phyloP scores from a whole-genome alignment of 805 yeast species.

The Schizosaccharomyces japonicus region DNA sequence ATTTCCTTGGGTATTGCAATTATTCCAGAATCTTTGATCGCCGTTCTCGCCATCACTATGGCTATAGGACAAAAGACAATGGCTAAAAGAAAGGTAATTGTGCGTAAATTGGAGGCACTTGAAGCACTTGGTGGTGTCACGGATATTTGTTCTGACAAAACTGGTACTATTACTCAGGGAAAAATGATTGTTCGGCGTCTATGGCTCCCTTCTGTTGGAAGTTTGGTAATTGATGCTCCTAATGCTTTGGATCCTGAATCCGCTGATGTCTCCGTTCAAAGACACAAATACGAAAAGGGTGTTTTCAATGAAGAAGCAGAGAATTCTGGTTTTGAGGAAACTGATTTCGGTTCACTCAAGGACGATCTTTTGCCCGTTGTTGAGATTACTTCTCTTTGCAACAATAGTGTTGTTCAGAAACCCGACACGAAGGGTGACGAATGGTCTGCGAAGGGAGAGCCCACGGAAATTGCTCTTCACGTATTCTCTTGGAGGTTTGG shows the following conservation, averaged over 20 bases:
- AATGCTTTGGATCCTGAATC: conserved; percentile 41
- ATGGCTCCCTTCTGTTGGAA: conserved; percentile 44
- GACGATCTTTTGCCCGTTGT: conserved; percentile 24
- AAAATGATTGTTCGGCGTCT: conserved; percentile 49
- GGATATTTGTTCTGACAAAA: conserved; percentile 61
- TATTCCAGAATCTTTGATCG: conserved; percentile 63
- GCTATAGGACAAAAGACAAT: conserved; percentile 57
- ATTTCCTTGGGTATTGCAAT: conserved; percentile 63
- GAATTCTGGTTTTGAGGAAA: background rate
- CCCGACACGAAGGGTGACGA: conserved; percentile 12
- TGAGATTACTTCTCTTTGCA: conserved; percentile 49
- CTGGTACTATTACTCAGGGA: conserved; percentile 64
- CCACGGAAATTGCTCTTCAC: conserved; percentile 73
- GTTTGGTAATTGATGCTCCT: conserved; percentile 30
- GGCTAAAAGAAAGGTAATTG: conserved; percentile 46
- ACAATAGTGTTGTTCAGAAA: conserved; percentile 42
- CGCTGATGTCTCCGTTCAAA: conserved; percentile 21
- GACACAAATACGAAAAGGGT: background rate
- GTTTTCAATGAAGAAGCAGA: conserved; percentile 8
- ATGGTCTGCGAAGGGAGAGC: conserved; percentile 74
- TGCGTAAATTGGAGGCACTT: conserved; percentile 50
- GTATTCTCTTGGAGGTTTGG: conserved; percentile 43
- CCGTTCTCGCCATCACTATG: conserved; percentile 66
- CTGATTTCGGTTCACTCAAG: no score
- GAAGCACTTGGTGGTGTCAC: conserved; percentile 62